phyloP scores from a whole-genome alignment of 2,329 filamentous ascomycete species.

The Aspergillus pseudoviridinutans region DNA sequence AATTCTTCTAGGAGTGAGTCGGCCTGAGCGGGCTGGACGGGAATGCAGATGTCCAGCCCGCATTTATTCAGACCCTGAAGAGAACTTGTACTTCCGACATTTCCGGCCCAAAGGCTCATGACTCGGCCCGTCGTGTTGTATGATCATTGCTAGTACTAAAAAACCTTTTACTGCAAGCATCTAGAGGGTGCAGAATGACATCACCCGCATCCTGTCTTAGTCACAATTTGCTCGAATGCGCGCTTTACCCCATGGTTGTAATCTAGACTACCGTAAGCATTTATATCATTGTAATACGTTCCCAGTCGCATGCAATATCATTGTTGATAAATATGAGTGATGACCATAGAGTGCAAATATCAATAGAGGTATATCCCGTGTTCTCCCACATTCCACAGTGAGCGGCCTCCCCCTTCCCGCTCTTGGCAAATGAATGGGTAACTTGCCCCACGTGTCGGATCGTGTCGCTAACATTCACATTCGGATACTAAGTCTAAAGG shows the following conservation, averaged over 20 bases:
- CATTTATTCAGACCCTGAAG: not conserved
- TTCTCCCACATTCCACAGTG: too few relatives aligned
- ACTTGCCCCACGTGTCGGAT: too few relatives aligned
- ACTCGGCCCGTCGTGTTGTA: not conserved
- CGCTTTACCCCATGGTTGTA: not conserved
- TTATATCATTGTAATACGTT: not conserved
- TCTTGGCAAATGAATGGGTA: too few relatives aligned
- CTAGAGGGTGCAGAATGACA: not conserved
- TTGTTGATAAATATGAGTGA: too few relatives aligned
- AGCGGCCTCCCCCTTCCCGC: too few relatives aligned
- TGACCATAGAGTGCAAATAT: too few relatives aligned
- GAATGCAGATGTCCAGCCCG: not conserved
- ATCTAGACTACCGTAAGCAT: too few relatives aligned
- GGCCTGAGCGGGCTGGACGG: not conserved
- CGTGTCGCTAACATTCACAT: too few relatives aligned
- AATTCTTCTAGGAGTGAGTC: not conserved
- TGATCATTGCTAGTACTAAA: not conserved
- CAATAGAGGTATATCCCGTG: too few relatives aligned
- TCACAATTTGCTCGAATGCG: not conserved
- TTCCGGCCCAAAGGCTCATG: not conserved
- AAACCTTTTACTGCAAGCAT: not conserved
- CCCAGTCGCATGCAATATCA: too few relatives aligned
- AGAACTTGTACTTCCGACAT: not conserved
- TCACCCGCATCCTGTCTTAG: not conserved
- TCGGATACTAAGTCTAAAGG: too few relatives aligned